phyloP scores from a whole-genome alignment of 202 grass and related monocot species.

The Panicum virgatum region DNA sequence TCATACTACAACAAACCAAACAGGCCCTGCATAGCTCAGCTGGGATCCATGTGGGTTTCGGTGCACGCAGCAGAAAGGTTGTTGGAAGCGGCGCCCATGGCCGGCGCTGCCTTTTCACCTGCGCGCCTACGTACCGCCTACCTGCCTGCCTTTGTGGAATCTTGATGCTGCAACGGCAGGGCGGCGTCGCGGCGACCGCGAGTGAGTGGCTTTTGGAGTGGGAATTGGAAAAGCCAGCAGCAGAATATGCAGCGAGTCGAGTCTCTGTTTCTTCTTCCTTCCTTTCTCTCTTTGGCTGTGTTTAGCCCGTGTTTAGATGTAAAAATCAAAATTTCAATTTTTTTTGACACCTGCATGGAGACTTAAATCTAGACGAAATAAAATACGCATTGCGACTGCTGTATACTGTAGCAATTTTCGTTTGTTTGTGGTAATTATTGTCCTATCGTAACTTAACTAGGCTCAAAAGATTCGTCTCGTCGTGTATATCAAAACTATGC shows the following conservation, averaged over 20 bases:
- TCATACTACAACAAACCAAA: too few species aligned
- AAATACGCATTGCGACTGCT: too few species aligned
- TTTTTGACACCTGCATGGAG: too few species aligned
- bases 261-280: background rate
- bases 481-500: too few species aligned
- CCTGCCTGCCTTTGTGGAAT: conserved; percentile 36
- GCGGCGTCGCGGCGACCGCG: too few species aligned
- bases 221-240: conserved; percentile 39
- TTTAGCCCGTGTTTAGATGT: too few species aligned
- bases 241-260: conserved; percentile 42
- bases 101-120: conserved; percentile 32
- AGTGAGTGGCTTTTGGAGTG: conserved; percentile 32
- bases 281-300: background rate
- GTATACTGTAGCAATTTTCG: too few species aligned
- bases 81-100: conserved; percentile 39
- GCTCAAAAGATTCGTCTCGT: too few species aligned
- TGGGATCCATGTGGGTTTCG: conserved; percentile 61
- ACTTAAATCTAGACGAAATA: too few species aligned
- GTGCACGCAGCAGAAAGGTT: conserved; percentile 50
- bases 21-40: background rate
- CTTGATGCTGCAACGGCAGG: conserved; percentile 20
- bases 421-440: too few species aligned
- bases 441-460: too few species aligned
- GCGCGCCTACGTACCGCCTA: background rate
- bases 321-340: too few species aligned